These are phyloP conservation scores for Podospora conica DNA, from an alignment of 495 filamentous ascomycete genomes.

Conservation along the genomic window DNA sequence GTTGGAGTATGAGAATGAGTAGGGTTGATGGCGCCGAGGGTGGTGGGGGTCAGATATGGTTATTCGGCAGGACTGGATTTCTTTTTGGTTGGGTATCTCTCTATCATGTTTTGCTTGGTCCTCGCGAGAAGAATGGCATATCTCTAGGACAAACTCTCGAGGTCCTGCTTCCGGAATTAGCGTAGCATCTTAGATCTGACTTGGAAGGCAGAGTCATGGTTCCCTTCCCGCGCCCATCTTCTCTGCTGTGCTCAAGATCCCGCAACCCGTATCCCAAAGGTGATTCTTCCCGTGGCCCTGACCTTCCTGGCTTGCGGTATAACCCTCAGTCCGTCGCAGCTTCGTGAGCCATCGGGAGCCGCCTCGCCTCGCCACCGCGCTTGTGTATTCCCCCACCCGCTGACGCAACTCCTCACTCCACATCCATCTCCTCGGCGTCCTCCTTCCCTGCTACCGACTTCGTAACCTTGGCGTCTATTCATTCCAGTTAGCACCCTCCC, in stretches of 20 bases:
- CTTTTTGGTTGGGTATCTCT: neutral
- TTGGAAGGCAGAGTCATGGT: neutral
- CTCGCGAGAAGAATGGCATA: neutral
- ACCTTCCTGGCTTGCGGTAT: neutral
- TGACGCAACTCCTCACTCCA: neutral
- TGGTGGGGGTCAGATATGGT: neutral
- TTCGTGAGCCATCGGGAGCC: neutral
- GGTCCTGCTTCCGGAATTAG: neutral
- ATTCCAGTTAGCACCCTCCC: no score
- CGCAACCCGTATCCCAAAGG: neutral
- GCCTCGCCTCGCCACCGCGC: neutral
- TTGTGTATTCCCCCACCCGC: neutral
- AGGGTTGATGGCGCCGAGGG: neutral
- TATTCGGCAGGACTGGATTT: neutral
- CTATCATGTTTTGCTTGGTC: neutral
- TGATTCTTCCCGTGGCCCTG: neutral
- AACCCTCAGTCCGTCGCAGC: neutral
- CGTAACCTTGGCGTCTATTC: neutral
- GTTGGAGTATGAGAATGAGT: neutral
- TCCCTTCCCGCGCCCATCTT: neutral
- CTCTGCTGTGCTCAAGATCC: neutral
- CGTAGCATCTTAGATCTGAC: neutral
- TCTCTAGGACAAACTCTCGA: neutral
- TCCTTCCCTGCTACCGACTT: neutral
- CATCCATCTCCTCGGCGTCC: constrained; percentile 18